Conservation (phyloP, 495 filamentous ascomycete species). For the Margaritispora aquatica region DNA sequence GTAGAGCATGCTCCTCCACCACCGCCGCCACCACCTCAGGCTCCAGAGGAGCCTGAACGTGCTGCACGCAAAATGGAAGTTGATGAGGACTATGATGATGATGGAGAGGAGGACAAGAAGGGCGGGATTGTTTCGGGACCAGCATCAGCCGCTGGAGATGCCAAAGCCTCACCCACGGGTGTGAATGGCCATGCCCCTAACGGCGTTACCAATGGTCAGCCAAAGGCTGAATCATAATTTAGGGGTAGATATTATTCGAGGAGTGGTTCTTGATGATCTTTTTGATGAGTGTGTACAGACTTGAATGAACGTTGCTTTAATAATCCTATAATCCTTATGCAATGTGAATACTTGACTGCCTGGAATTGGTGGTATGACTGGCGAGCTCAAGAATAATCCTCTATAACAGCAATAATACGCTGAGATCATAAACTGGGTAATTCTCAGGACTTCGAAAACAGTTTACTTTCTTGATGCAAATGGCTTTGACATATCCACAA, state of each 20-base stretch:
- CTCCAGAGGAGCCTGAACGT: conserved; percentile 60
- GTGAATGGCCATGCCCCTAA: conserved; percentile 22
- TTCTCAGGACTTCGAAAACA: too few species aligned
- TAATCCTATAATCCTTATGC: background rate
- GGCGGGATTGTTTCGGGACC: conserved; percentile 31
- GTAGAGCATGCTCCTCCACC: conserved; percentile 30
- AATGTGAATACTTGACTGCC: background rate
- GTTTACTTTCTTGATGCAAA: too few species aligned
- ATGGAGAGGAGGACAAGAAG: conserved; percentile 75
- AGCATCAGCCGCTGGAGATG: conserved; percentile 24
- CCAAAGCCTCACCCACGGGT: conserved; percentile 17
- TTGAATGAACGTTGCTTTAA: background rate
- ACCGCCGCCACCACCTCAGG: conserved; percentile 25
- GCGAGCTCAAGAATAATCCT: too few species aligned
- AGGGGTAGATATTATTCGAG: conserved; percentile 1
- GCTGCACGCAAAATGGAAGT: conserved; percentile 94
- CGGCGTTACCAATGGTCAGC: conserved; percentile 21
- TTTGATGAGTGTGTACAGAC: background rate
- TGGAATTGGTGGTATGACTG: too few species aligned
- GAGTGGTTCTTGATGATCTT: background rate
- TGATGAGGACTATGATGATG: conserved; percentile 92
- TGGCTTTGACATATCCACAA: too few species aligned
- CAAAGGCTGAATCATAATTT: conserved; percentile 18
- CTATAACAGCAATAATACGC: too few species aligned
- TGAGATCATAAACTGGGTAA: too few species aligned